phyloP scores from a whole-genome alignment of 768 basidiomycete species.

The Boletales sp. region DNA sequence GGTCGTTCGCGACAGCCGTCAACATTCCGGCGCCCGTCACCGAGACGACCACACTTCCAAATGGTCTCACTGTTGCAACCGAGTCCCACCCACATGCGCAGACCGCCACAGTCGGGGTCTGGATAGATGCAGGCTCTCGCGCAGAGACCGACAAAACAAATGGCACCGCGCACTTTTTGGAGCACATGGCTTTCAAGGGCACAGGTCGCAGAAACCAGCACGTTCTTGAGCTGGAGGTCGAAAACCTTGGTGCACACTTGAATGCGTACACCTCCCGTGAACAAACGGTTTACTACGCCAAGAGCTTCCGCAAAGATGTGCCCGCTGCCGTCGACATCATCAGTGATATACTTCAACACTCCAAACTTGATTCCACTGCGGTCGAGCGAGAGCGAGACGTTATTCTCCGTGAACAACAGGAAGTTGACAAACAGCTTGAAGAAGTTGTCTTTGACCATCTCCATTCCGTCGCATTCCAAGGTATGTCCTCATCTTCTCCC shows the following conservation, averaged over 20 bases:
- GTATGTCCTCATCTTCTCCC: constrained; percentile 37
- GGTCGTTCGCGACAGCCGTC: constrained; percentile 73
- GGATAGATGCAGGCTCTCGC: constrained; percentile 97
- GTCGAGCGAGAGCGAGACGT: constrained; percentile 97
- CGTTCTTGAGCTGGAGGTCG: constrained; percentile 91
- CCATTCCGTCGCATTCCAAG: constrained; percentile 94
- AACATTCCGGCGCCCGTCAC: constrained; percentile 71
- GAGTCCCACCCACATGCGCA: constrained; percentile 87
- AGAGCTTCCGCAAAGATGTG: constrained; percentile 96
- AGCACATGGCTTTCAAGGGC: constrained; percentile 98
- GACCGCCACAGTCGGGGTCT: constrained; percentile 98
- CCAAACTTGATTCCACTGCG: constrained; percentile 81
- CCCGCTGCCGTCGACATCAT: constrained; percentile 91
- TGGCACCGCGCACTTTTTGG: constrained; percentile 97
- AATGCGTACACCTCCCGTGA: constrained; percentile 99
- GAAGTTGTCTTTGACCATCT: constrained; percentile 99
- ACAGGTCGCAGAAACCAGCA: constrained; percentile 87
- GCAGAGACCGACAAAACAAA: constrained; percentile 95
- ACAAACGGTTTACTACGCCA: constrained; percentile 99
- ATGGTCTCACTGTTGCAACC: constrained; percentile 94
- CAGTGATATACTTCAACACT: constrained; percentile 96
- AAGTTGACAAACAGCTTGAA: constrained; percentile 97
- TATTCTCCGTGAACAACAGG: constrained; percentile 95
- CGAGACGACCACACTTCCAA: constrained; percentile 87
- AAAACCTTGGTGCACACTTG: constrained; percentile 94